phyloP scores from a whole-genome alignment of 192 early-diverging fungal genomes.

The Gorgonomyces haynaldii region DNA sequence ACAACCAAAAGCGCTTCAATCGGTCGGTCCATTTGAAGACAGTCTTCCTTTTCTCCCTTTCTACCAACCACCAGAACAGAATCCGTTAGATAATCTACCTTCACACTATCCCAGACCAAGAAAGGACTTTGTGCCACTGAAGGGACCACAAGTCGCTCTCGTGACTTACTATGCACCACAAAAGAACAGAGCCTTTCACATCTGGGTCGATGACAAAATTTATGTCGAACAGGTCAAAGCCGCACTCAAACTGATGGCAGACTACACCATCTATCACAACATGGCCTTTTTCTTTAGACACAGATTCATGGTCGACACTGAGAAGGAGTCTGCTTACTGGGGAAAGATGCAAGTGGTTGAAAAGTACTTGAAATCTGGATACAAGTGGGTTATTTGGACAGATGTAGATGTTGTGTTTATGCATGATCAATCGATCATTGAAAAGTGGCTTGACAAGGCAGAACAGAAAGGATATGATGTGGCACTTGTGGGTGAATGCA shows the following conservation, averaged over 20 bases:
- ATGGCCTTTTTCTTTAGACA: constrained; percentile 1
- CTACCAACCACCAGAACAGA: too few relatives aligned
- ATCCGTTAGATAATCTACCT: not conserved
- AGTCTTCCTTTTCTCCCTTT: too few relatives aligned
- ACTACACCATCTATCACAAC: not conserved
- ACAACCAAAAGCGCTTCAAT: too few relatives aligned
- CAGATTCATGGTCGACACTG: not conserved
- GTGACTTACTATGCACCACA: constrained; percentile 1
- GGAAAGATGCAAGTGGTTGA: not conserved
- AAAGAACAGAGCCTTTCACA: not conserved
- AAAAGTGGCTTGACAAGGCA: not conserved
- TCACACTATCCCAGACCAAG: not conserved
- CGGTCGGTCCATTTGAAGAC: too few relatives aligned
- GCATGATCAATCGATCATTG: not conserved
- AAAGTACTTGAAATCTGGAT: not conserved
- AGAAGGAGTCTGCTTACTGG: not conserved
- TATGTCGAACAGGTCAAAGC: not conserved
- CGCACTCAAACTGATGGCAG: not conserved
- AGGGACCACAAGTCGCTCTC: not conserved
- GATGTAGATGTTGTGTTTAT: not conserved
- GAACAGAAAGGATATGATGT: not conserved
- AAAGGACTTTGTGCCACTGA: not conserved
- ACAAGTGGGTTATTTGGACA: constrained; percentile 2
- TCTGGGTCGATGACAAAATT: not conserved
- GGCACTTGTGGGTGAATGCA: not conserved